Percentiles rank a stretch among this genome's conserved stretches.
These are phyloP conservation scores for Dactylellina cionopaga DNA, from an alignment of 2,329 filamentous ascomycete genomes.

Conservation along the genomic window DNA sequence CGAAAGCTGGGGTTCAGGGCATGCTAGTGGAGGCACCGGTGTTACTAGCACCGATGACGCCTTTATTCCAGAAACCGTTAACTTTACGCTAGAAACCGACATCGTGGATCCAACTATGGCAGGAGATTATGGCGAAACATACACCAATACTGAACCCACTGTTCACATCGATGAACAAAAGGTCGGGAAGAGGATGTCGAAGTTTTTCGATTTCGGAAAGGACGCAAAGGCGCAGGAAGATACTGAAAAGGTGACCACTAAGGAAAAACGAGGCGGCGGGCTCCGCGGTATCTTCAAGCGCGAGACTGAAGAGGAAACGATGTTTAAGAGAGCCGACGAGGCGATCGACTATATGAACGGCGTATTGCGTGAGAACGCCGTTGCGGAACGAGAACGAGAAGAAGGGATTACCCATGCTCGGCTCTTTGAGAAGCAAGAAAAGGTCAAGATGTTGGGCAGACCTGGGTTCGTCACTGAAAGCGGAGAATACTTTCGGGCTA, in stretches of 20 bases:
- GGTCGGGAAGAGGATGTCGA: not conserved
- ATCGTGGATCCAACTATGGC: no score
- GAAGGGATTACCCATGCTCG: not conserved
- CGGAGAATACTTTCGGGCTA: conserved; percentile 32
- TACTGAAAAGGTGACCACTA: not conserved
- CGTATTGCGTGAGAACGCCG: not conserved
- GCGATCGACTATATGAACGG: not conserved
- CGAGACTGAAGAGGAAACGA: not conserved
- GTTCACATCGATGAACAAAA: no score
- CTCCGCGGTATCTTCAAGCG: not conserved
- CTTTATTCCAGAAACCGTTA: not conserved
- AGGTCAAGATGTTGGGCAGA: not conserved
- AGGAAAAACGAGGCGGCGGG: conserved; percentile 4
- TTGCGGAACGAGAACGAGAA: not conserved
- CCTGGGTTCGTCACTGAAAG: conserved; percentile 16
- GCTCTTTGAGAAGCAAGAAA: not conserved
- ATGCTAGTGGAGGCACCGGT: conserved; percentile 45
- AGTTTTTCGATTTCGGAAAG: not conserved
- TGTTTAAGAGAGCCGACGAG: not conserved
- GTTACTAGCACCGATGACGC: conserved; percentile 32
- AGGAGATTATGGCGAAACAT: no score
- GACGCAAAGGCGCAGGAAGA: not conserved
- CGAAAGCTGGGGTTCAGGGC: conserved; percentile 38
- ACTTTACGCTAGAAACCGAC: no score
- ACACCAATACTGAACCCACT: no score